A percentile compares a stretch with the other conserved stretches of the same genome.
Conservation (phyloP, 2,329 filamentous ascomycete genomes). For the Zasmidium angulare region DNA sequence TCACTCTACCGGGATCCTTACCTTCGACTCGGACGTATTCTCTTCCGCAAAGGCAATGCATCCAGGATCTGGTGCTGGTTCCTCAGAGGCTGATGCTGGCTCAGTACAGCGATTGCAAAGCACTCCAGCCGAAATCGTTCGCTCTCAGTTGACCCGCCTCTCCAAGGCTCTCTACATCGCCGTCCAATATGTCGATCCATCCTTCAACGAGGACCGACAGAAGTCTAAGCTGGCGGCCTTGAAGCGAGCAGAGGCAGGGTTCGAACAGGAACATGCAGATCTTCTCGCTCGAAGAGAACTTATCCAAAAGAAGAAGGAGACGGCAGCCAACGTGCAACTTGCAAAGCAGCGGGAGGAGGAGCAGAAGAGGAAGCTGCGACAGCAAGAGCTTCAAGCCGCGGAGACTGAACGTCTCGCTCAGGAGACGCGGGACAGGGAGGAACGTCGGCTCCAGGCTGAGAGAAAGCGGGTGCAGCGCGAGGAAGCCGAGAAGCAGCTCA, state of each 20-base stretch:
- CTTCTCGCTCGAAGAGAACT: slow-evolving; percentile 82
- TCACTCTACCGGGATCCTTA: slow-evolving; percentile 90
- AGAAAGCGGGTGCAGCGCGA: slow-evolving; percentile 66
- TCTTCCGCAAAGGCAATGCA: slow-evolving; percentile 92
- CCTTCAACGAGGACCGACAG: slow-evolving; percentile 77
- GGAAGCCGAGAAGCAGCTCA: slow-evolving; percentile 77
- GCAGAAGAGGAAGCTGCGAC: slow-evolving; percentile 78
- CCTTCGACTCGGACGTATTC: slow-evolving; percentile 97
- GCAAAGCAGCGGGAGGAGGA: slow-evolving; percentile 91
- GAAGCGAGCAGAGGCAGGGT: slow-evolving; percentile 77
- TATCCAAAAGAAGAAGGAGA: slow-evolving; percentile 96
- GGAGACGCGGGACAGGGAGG: slow-evolving; percentile 88
- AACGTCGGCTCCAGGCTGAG: slow-evolving; percentile 81
- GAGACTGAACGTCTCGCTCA: slow-evolving; percentile 87
- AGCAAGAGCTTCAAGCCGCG: slow-evolving; percentile 84
- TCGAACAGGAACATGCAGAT: slow-evolving; percentile 87
- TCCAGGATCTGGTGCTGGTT: slow-evolving; percentile 78
- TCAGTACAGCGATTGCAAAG: slow-evolving; percentile 94
- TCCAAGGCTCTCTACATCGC: slow-evolving; percentile 89
- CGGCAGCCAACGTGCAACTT: slow-evolving; percentile 83
- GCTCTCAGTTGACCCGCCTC: slow-evolving; percentile 87
- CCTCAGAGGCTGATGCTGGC: slow-evolving; percentile 79
- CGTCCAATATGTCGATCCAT: slow-evolving; percentile 91
- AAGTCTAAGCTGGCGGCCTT: slow-evolving; percentile 79
- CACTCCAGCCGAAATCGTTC: slow-evolving; percentile 95